These are phyloP conservation scores for Candida sanyaensis DNA, from an alignment of 1,139 yeast genomes.

Conservation along the genomic window DNA sequence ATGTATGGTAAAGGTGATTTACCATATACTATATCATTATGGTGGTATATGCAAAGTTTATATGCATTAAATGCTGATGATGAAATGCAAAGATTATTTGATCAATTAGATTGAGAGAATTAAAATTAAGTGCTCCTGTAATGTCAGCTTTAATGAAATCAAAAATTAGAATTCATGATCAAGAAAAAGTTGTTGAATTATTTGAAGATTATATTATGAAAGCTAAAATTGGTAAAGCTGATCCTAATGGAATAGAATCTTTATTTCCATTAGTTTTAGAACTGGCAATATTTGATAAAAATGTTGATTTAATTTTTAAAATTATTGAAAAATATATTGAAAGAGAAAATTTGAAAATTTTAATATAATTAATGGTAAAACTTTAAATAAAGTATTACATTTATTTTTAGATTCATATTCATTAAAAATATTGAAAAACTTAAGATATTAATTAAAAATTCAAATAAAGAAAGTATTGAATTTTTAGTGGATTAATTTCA, in stretches of 20 bases:
- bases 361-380: constrained; percentile 19
- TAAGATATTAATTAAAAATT: constrained; percentile 19
- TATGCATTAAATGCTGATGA: constrained; percentile 57
- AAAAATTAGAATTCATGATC: constrained; percentile 46
- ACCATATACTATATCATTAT: constrained; percentile 62
- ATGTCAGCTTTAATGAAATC: constrained; percentile 51
- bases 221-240: constrained; percentile 2
- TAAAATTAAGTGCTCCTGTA: constrained; percentile 51
- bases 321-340: constrained; percentile 37
- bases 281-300: constrained; percentile 37
- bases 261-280: constrained; percentile 45
- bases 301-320: constrained; percentile 39
- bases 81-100: constrained; percentile 54
- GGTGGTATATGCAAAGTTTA: constrained; percentile 62
- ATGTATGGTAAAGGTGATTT: constrained; percentile 58
- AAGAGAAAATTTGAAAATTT: constrained; percentile 18
- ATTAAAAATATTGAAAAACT: constrained; percentile 25
- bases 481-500: constrained; percentile 22
- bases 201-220: constrained; percentile 19
- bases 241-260: constrained; percentile 1
- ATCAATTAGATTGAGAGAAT: constrained; percentile 47
- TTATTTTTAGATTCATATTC: constrained; percentile 25
- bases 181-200: constrained; percentile 35
- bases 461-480: constrained; percentile 16
- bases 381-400: constrained; percentile 20